Base-by-base conservation (phyloP, 2,329 filamentous ascomycete genomes). In the Sphaerulina populicola region DNA sequence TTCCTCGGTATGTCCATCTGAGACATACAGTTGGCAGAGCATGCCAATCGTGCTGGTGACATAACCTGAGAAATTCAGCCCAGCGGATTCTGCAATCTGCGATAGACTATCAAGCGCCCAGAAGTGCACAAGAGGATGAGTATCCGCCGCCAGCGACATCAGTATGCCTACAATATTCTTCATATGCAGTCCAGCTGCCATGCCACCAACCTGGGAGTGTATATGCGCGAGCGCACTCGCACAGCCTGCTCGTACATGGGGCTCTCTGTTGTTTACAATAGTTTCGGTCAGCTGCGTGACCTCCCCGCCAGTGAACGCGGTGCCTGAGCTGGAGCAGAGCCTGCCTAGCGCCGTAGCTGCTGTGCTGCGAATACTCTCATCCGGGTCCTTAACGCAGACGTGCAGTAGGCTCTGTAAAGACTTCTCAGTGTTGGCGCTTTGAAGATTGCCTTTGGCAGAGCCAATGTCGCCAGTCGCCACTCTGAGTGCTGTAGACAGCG, bases 131-230 rank as follows among this genome's bases (percentile, higher is more conserved):
- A 87, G 83, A 0, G 93, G 90, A 66, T 98, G 93, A 15, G 91
- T 88, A 64, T 98, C 93, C 60, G 90, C 95, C 67, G 89, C 91
- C 8, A 98, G 77, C 6, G 93, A 97, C 86, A 97, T 94, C n/a
- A 98, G 74, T 36, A 98, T 94, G 14, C 91, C 86, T n/a, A 96
- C 79, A 44, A 98, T 96, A 1, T 89, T 96, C 72, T 97, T 97
- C 45, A 98, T 77, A 66, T 98, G 93, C 62, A 93, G 89, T 3
- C 90, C 89, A 49, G 93, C 93, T 47, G 93, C 93, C 90, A 98
- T 97, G 51, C 93, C 91, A 51, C 93, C 94, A 31, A 98, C 86
- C 67, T 95, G 89, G 14, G 88, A 86, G 70, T 98, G 90, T 46
- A 98, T 97, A 51, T 85, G 86, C 7, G 93, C 93, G 29, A 98